These are phyloP conservation scores for Globisporangium perplexum DNA, from an alignment of 352 stramenopile genomes.

Conservation along the genomic window DNA sequence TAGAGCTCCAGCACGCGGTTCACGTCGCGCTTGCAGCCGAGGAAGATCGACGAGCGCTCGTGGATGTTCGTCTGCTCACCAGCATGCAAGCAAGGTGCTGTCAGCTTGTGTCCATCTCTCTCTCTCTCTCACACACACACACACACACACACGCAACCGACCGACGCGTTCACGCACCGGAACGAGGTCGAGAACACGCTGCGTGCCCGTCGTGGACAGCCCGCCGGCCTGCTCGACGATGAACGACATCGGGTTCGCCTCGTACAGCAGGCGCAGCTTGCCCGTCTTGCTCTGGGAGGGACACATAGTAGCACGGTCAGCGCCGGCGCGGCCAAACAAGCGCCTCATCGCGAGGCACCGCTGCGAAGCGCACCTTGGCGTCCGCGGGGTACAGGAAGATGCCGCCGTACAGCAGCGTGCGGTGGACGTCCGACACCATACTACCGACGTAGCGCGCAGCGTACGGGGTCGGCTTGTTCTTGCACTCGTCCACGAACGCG, in stretches of 20 bases:
- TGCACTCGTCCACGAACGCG: constrained; percentile 85
- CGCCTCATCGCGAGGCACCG: neutral
- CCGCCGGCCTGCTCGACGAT: constrained; percentile 97
- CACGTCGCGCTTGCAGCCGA: constrained; percentile 90
- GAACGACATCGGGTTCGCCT: constrained; percentile 99
- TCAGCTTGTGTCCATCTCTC: neutral
- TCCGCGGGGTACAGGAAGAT: constrained; percentile 98
- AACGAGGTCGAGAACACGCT: constrained; percentile 92
- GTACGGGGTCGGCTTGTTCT: constrained; percentile 68
- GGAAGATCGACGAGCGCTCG: constrained; percentile 96
- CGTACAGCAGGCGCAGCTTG: constrained; percentile 98
- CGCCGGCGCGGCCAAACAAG: too few species aligned
- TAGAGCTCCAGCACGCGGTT: constrained; percentile 76
- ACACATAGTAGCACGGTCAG: neutral
- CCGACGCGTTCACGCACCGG: constrained; percentile 41
- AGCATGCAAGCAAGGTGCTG: neutral
- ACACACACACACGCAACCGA: too few species aligned
- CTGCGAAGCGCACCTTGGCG: constrained; percentile 75
- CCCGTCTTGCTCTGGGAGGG: constrained; percentile 49
- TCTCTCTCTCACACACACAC: too few species aligned
- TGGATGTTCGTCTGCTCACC: constrained; percentile 88
- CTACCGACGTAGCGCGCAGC: constrained; percentile 95
- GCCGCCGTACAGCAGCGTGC: constrained; percentile 97
- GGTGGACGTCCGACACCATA: constrained; percentile 99
- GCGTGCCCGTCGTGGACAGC: constrained; percentile 92